Evolutionary conservation across 164 flowering plant genomes (phyloP).

Genomic region (Umbellularia californica): DNA sequence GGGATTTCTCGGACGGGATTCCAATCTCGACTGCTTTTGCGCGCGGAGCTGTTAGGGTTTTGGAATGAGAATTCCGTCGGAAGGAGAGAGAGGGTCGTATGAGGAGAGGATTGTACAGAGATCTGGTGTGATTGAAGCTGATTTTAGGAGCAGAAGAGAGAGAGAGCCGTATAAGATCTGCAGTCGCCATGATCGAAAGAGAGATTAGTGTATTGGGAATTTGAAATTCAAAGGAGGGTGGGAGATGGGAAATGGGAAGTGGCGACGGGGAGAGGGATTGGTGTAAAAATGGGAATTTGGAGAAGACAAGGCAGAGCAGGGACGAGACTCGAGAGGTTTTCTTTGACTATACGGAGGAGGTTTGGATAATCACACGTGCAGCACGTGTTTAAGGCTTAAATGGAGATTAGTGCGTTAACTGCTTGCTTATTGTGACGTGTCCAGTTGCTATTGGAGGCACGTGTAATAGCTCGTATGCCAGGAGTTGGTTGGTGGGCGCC

Average conservation of each 20-base stretch:
- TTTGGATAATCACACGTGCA: neutral
- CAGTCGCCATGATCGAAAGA: conserved; percentile 22
- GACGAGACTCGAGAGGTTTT: neutral
- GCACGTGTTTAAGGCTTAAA: neutral
- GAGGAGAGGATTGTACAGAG: neutral
- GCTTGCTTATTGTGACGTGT: neutral
- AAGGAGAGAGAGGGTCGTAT: conserved; percentile 11
- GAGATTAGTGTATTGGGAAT: neutral
- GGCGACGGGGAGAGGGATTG: neutral
- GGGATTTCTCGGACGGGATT: conserved; percentile 10
- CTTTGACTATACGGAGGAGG: neutral
- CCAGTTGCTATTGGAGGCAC: neutral
- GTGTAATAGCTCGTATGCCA: neutral
- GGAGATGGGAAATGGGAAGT: neutral
- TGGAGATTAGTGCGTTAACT: neutral
- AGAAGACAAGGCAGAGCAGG: neutral
- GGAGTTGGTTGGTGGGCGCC: neutral
- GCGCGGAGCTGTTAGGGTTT: neutral
- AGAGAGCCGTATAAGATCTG: conserved; percentile 27
- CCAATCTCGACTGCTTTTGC: conserved; percentile 31
- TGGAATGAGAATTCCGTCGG: conserved; percentile 7
- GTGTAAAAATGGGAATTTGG: neutral
- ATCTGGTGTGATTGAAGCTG: conserved; percentile 8
- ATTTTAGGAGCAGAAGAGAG: conserved; percentile 27
- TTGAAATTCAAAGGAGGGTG: neutral